Conservation (phyloP, 768 basidiomycete genomes). For the Royoungia palumana region DNA sequence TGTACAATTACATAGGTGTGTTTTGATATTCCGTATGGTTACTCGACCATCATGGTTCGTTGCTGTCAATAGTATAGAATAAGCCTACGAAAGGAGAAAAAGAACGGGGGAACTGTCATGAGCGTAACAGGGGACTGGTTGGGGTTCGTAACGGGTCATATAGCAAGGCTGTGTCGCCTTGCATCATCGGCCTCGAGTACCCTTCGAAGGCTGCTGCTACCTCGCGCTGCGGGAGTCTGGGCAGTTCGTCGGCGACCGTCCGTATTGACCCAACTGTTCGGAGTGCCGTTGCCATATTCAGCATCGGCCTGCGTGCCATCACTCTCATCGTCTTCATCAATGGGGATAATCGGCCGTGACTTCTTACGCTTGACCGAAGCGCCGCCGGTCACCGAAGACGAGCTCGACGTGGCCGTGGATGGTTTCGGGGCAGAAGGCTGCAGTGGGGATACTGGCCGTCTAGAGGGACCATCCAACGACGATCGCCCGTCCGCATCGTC, state of each 20-base stretch:
- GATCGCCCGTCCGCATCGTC: slow-evolving; percentile 40
- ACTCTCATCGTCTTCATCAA: slow-evolving; percentile 55
- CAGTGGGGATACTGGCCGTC: slow-evolving; percentile 31
- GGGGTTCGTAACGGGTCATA: slow-evolving; percentile 38
- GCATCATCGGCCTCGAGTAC: slow-evolving; percentile 46
- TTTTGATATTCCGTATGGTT: slow-evolving; percentile 24
- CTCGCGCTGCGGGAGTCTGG: slow-evolving; percentile 15
- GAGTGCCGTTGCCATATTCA: slow-evolving; percentile 48
- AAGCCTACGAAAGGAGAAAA: slow-evolving; percentile 26
- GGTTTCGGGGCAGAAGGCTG: slow-evolving; percentile 35
- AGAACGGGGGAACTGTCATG: slow-evolving; percentile 7
- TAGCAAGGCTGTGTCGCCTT: slow-evolving; percentile 65
- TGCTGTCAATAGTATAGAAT: slow-evolving; percentile 35
- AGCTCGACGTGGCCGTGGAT: slow-evolving; percentile 35
- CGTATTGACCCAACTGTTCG: slow-evolving; percentile 48
- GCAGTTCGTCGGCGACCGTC: slow-evolving; percentile 52
- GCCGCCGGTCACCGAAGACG: slow-evolving; percentile 24
- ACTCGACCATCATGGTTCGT: slow-evolving; percentile 18
- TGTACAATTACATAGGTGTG: slow-evolving; percentile 29
- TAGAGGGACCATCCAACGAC: slow-evolving; percentile 34
- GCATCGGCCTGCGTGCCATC: slow-evolving; percentile 72
- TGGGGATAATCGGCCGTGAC: slow-evolving; percentile 44
- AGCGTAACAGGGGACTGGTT: slow-evolving; percentile 14
- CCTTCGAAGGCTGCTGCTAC: slow-evolving; percentile 29
- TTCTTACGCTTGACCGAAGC: slow-evolving; percentile 48